Base-by-base conservation (phyloP, 441 rosid genomes). In the Jatropha podagrica region DNA sequence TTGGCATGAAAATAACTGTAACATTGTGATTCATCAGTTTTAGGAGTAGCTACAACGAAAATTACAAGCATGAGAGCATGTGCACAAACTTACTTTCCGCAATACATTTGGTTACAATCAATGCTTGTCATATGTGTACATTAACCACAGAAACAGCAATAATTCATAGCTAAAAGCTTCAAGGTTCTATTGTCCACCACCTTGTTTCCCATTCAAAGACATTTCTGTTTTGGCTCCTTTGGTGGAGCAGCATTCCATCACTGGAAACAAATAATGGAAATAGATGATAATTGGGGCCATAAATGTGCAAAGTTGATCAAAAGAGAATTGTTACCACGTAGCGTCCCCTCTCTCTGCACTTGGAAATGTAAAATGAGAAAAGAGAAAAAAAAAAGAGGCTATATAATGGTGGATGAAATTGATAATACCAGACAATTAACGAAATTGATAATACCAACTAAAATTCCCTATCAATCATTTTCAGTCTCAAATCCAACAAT, bases 241-340 rank as follows among this genome's bases (percentile, higher is more conserved):
- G 40, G n/a, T 6, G 55, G 26, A 42, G 46, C 9, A 4, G 7
- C 46, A 0, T 42, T 44, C 11, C 9, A n/a, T n/a, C 82, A 62
- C 69, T 65, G 37, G 2, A 15, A 51, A 62, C 20, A 72, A 62
- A 79, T 73, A 76, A 75, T 75, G 69, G 76, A 77, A 54, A 46
- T 18, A 72, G 69, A 55, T 69, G 65, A 14, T 65, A 71, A 69
- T 44, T 48, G 40, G 81, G 81, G 75, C 49, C 77, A 55, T 37
- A 2, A 62, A 75, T 42, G 66, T 78, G 76, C 37, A 62, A 5
- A 68, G 77, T 65, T 44, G 77, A 76, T 71, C 44, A 37, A 60
- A n/a, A 26, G 55, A 9, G 42, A 54, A 54, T 32, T 56, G 44
- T 15, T 44, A 20, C 40, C 63, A 14, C 27, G 23, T 17, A 23